These are phyloP conservation scores for Zygoascus flipseniorum DNA, from an alignment of 805 yeast species.

Conservation along the genomic window DNA sequence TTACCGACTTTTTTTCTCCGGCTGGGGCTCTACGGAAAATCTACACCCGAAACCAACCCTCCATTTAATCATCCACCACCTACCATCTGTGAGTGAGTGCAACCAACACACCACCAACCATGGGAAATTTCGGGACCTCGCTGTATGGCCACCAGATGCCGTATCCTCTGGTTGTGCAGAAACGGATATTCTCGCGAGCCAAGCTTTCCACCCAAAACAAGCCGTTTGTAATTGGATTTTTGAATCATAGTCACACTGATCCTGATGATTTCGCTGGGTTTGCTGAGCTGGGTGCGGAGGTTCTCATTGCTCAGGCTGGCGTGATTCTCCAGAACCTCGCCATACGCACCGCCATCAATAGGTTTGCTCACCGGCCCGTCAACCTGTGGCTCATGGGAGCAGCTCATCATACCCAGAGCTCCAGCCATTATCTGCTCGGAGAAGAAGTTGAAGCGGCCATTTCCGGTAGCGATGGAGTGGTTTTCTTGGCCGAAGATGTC, in stretches of 20 bases:
- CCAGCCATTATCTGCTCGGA: constrained; percentile 11
- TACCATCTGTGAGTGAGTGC: no score
- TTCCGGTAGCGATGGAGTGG: constrained; percentile 17
- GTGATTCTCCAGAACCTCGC: constrained; percentile 17
- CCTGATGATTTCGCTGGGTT: constrained; percentile 14
- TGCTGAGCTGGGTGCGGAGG: constrained; percentile 8
- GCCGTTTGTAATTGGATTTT: constrained; percentile 12
- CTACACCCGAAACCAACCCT: no score
- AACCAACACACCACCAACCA: neutral
- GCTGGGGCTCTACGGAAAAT: no score
- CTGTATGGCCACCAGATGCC: constrained; percentile 1
- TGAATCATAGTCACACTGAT: constrained; percentile 15
- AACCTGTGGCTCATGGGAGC: constrained; percentile 11
- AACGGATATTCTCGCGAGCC: constrained; percentile 3
- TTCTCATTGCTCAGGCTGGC: constrained; percentile 12
- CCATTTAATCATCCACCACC: no score
- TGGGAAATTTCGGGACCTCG: neutral
- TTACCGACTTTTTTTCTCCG: no score
- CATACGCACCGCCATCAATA: constrained; percentile 11
- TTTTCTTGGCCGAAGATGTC: constrained; percentile 1
- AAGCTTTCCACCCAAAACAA: neutral
- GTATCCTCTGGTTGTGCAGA: constrained; percentile 6
- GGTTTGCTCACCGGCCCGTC: constrained; percentile 13
- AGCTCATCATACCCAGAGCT: neutral
- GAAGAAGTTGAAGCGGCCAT: constrained; percentile 17